Evolutionary conservation across 768 basidiomycete species (phyloP).

Genomic region (Paxillus involutus): DNA sequence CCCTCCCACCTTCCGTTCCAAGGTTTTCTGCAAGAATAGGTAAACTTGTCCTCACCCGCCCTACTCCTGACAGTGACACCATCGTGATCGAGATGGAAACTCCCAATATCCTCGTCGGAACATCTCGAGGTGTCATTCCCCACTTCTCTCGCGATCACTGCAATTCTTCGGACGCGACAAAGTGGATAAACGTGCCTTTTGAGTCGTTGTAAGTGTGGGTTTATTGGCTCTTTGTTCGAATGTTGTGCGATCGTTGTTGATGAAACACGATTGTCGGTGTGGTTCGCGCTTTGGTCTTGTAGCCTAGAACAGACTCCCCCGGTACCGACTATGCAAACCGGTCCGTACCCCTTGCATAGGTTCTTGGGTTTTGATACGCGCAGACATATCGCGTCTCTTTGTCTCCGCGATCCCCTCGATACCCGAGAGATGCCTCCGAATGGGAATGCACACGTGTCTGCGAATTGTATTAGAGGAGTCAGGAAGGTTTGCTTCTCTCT

Average conservation of each 20-base stretch:
- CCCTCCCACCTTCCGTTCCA: constrained; percentile 2
- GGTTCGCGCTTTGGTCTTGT: background rate
- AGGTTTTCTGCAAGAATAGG: constrained; percentile 30
- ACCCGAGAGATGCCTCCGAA: constrained; percentile 72
- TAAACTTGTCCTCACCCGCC: constrained; percentile 16
- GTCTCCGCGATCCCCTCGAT: constrained; percentile 66
- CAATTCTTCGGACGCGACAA: constrained; percentile 44
- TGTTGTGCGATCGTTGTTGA: background rate
- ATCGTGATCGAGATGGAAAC: constrained; percentile 48
- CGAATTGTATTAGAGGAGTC: constrained; percentile 65
- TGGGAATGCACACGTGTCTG: constrained; percentile 54
- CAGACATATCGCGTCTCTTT: constrained; percentile 56
- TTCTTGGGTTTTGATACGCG: constrained; percentile 57
- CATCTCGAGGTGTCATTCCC: constrained; percentile 72
- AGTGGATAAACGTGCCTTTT: constrained; percentile 71
- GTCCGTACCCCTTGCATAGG: constrained; percentile 55
- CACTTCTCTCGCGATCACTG: constrained; percentile 72
- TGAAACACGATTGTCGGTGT: background rate
- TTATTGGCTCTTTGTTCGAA: background rate
- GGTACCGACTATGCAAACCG: constrained; percentile 57
- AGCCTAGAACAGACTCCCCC: constrained; percentile 71
- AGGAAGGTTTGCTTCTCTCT: constrained; percentile 51
- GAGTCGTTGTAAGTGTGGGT: constrained; percentile 73
- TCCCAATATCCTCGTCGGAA: constrained; percentile 59
- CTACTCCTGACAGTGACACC: background rate